A percentile compares a stretch with the other conserved stretches of the same genome.
These are phyloP conservation scores for Populus davidiana DNA, from an alignment of 345 rosid species.

Conservation along the genomic window DNA sequence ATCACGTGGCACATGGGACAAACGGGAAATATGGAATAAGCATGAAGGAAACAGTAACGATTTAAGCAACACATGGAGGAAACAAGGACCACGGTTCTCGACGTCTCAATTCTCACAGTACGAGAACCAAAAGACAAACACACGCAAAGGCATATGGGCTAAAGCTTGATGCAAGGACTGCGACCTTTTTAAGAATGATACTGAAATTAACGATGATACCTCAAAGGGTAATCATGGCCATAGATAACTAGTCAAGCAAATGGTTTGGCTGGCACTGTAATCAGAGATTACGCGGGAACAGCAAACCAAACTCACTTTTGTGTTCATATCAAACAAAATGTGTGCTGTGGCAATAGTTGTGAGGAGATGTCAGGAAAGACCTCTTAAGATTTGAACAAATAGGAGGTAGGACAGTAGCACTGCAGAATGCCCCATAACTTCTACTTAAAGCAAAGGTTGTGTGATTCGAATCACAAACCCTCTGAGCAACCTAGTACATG, in stretches of 20 bases:
- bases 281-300: not conserved
- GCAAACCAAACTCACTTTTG: not conserved
- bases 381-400: not conserved
- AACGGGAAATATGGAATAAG: not conserved
- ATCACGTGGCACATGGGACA: not conserved
- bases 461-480: not conserved
- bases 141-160: not conserved
- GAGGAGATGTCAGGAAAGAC: not conserved
- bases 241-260: not conserved
- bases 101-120: not conserved
- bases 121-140: not conserved
- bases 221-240: not conserved
- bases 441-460: not conserved
- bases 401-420: too few relatives aligned
- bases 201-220: not conserved
- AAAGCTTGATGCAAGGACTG: not conserved
- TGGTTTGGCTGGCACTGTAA: not conserved
- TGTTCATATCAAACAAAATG: not conserved
- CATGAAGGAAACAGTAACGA: not conserved
- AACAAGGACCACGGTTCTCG: not conserved
- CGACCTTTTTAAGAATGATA: too few relatives aligned
- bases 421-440: not conserved
- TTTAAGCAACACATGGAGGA: not conserved
- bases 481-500: not conserved
- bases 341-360: not conserved